Conservation (phyloP, 352 stramenopile genomes). For the Phytophthora palmivora region DNA sequence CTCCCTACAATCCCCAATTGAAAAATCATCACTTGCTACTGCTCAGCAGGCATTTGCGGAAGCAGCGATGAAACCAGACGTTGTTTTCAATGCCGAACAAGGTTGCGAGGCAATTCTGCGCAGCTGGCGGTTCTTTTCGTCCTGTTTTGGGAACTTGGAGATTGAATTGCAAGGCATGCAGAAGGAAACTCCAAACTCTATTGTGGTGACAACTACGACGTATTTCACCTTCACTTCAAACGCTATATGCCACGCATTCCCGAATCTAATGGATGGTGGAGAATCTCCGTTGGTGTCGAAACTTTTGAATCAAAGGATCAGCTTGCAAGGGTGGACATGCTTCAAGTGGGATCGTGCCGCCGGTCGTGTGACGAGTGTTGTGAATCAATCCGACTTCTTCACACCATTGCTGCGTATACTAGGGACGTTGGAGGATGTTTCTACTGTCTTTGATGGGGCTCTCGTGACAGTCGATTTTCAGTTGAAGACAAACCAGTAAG, state of each 20-base stretch:
- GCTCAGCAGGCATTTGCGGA: neutral
- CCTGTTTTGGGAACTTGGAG: neutral
- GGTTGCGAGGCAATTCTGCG: neutral
- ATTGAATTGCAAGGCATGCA: neutral
- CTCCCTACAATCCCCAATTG: neutral
- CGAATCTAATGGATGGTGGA: neutral
- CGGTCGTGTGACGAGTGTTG: neutral
- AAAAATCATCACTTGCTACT: neutral
- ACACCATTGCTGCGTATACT: neutral
- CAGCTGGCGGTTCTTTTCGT: neutral
- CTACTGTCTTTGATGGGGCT: neutral
- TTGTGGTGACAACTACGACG: neutral
- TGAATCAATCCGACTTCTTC: neutral
- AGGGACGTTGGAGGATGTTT: neutral
- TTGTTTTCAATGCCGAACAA: neutral
- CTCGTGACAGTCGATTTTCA: too few relatives aligned
- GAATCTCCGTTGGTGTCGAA: neutral
- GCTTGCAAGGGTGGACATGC: neutral
- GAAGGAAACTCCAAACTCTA: neutral
- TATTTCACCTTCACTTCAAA: neutral
- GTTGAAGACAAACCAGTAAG: too few relatives aligned
- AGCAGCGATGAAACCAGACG: neutral
- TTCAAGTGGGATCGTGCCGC: neutral
- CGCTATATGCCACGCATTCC: neutral
- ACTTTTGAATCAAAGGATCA: neutral